These are phyloP conservation scores for Rhodotorula toruloides DNA, from an alignment of 768 basidiomycete species.

Conservation along the genomic window DNA sequence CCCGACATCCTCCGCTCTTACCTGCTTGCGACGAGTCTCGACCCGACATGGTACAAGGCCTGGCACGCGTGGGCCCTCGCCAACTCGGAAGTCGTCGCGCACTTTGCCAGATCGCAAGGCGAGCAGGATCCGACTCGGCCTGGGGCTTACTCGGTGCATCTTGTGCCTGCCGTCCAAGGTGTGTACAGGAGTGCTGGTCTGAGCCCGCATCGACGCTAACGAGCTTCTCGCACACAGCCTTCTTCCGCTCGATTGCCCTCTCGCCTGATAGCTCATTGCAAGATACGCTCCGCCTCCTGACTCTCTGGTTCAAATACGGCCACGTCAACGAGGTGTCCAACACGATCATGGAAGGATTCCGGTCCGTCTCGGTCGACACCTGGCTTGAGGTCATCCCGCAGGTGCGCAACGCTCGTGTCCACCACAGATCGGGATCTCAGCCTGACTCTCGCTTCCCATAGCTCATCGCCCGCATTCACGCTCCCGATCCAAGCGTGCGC, in stretches of 20 bases:
- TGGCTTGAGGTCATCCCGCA: slow-evolving; percentile 99
- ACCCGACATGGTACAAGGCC: slow-evolving; percentile 96
- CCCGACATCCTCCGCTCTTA: slow-evolving; percentile 80
- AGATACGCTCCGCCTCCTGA: slow-evolving; percentile 85
- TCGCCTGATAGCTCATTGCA: slow-evolving; percentile 86
- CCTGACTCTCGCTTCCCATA: slow-evolving; percentile 44
- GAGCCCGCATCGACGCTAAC: not conserved
- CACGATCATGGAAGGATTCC: slow-evolving; percentile 80
- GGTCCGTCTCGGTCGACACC: slow-evolving; percentile 86
- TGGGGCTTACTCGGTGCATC: slow-evolving; percentile 67
- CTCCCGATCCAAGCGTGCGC: slow-evolving; percentile 77
- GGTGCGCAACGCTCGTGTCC: slow-evolving; percentile 50
- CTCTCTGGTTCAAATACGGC: slow-evolving; percentile 97
- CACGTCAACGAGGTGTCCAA: slow-evolving; percentile 80
- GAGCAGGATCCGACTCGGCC: slow-evolving; percentile 56
- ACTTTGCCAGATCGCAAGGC: slow-evolving; percentile 63
- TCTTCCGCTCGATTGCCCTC: slow-evolving; percentile 90
- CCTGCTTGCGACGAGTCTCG: slow-evolving; percentile 78
- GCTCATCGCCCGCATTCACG: slow-evolving; percentile 98
- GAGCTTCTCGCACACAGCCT: slow-evolving; percentile 44
- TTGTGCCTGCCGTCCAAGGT: slow-evolving; percentile 92
- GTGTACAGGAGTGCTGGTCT: slow-evolving; percentile 18
- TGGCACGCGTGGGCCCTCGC: slow-evolving; percentile 99
- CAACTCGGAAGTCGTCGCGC: slow-evolving; percentile 85
- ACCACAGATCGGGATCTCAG: not conserved